A percentile compares a stretch with the other conserved stretches of the same genome.
phyloP scores from a whole-genome alignment of 192 early-diverging fungal species.

The Haplosporangium gracile region DNA sequence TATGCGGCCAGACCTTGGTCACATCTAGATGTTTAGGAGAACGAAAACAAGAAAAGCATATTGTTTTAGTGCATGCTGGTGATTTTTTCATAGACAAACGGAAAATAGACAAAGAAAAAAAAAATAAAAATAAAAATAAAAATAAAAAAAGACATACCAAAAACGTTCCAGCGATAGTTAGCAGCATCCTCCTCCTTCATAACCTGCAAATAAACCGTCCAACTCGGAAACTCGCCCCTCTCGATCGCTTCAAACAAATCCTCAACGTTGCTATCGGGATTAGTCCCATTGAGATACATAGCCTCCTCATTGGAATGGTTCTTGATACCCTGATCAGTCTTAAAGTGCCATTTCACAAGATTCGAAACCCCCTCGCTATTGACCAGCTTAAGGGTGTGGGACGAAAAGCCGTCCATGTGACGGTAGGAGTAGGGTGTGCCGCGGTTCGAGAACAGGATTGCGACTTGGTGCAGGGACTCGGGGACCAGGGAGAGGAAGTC shows the following conservation, averaged over 20 bases:
- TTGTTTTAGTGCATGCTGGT: neutral
- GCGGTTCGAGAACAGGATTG: conserved; percentile 83
- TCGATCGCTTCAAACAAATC: conserved; percentile 82
- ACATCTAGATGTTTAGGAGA: conserved; percentile 61
- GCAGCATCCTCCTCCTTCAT: conserved; percentile 75
- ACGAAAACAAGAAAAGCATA: neutral
- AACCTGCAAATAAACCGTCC: conserved; percentile 78
- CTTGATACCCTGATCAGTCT: conserved; percentile 81
- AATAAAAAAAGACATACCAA: conserved; percentile 28
- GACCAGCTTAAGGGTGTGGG: conserved; percentile 81
- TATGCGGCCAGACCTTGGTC: conserved; percentile 85
- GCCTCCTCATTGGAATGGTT: conserved; percentile 75
- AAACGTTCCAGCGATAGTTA: conserved; percentile 78
- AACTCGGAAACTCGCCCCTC: conserved; percentile 73
- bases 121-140: no score
- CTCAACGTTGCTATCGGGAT: conserved; percentile 79
- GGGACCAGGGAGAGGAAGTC: conserved; percentile 82
- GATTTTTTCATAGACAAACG: neutral
- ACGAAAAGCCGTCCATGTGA: conserved; percentile 84
- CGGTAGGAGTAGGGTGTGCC: conserved; percentile 80
- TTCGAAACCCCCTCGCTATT: conserved; percentile 70
- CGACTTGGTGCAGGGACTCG: conserved; percentile 83
- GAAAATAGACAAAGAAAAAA: neutral
- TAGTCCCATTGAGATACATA: conserved; percentile 61
- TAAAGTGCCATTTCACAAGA: conserved; percentile 89